Percentiles rank a stretch among this genome's conserved stretches.
Evolutionary conservation across 169 alveolate genomes (phyloP).

Genomic region (Toxoplasma gondii): DNA sequence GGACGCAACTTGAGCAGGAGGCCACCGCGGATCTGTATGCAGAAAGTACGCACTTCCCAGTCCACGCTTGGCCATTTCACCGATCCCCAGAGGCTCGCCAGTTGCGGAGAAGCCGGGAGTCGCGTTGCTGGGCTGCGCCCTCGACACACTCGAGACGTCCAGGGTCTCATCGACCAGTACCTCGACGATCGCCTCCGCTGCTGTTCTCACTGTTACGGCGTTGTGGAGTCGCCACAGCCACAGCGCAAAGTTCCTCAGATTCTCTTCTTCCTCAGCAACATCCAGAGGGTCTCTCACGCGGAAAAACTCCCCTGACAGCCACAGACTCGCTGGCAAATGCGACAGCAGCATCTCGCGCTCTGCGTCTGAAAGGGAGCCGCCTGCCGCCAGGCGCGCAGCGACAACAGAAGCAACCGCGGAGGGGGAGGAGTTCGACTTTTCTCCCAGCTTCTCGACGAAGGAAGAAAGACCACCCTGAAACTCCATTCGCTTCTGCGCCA

Average conservation of each 20-base stretch:
- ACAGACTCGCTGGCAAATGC: neutral
- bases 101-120: neutral
- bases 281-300: neutral
- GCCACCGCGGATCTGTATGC: conserved; percentile 30
- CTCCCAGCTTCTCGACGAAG: too few relatives aligned
- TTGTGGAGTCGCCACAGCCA: conserved; percentile 70
- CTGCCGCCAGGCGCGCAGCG: conserved; percentile 42
- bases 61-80: neutral
- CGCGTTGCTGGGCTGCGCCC: neutral
- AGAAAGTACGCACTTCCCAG: neutral
- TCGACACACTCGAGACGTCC: neutral
- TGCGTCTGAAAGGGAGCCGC: neutral
- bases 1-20: neutral
- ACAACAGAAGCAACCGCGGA: conserved; percentile 24
- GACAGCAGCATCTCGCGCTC: neutral
- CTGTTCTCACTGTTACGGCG: conserved; percentile 64
- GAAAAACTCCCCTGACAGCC: neutral
- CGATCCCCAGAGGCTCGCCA: neutral
- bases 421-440: too few relatives aligned
- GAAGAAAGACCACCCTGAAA: too few relatives aligned
- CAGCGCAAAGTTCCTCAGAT: conserved; percentile 30
- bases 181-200: conserved; percentile 55
- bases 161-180: neutral
- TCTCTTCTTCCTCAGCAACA: neutral
- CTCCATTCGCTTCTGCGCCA: neutral